phyloP scores from a whole-genome alignment of 495 filamentous ascomycete genomes.

The Rhizodiscina lignyota region DNA sequence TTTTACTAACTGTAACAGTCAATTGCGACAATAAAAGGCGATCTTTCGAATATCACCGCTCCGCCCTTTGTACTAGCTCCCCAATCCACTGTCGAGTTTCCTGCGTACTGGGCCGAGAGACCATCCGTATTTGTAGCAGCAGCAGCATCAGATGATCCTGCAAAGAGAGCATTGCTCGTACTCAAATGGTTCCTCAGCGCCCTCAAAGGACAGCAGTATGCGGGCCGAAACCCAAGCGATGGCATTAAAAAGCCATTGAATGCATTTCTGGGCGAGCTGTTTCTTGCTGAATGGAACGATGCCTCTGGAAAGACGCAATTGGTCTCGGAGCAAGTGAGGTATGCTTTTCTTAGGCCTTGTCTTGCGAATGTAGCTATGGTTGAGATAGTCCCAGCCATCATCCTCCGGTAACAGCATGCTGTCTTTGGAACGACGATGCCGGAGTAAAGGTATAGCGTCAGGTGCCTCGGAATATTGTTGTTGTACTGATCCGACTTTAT shows the following conservation, averaged over 20 bases:
- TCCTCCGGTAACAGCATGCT: constrained; percentile 18
- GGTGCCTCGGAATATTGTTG: too few relatives aligned
- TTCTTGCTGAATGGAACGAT: constrained; percentile 10
- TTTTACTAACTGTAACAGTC: too few relatives aligned
- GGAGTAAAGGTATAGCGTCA: too few relatives aligned
- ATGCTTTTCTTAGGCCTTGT: too few relatives aligned
- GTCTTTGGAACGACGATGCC: constrained; percentile 17
- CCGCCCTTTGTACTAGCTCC: constrained; percentile 16
- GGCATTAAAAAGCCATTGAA: constrained; percentile 20
- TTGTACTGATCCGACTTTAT: too few relatives aligned
- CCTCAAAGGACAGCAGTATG: constrained; percentile 16
- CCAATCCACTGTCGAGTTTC: constrained; percentile 14
- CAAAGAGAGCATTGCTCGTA: constrained; percentile 11
- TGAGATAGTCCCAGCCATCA: too few relatives aligned
- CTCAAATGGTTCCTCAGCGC: constrained; percentile 16
- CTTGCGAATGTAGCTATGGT: too few relatives aligned
- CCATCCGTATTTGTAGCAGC: constrained; percentile 16
- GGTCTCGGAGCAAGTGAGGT: constrained; percentile 20
- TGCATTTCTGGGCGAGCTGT: constrained; percentile 19
- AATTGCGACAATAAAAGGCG: constrained; percentile 7
- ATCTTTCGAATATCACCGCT: constrained; percentile 16
- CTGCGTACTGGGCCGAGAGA: constrained; percentile 16
- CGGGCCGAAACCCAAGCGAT: constrained; percentile 10
- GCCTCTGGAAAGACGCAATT: constrained; percentile 7
- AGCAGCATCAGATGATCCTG: constrained; percentile 6